Percentiles rank a stretch among this genome's conserved stretches.
Evolutionary conservation across 2,329 filamentous ascomycete species (phyloP).

Genomic region (Cytospora piceicola): DNA sequence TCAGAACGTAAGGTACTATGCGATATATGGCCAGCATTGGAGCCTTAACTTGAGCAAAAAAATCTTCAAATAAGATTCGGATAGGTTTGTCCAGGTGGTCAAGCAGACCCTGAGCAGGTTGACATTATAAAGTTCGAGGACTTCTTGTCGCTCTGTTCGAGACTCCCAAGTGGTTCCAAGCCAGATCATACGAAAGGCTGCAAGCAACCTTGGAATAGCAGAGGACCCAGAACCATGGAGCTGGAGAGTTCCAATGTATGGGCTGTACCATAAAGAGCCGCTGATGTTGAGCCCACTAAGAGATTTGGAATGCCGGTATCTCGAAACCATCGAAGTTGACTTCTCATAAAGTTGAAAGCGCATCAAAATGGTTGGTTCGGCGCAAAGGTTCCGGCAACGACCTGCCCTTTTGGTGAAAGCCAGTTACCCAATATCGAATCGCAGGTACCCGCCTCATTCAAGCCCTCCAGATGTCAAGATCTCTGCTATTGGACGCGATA

Average conservation of each 20-base stretch:
- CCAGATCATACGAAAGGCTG: background rate
- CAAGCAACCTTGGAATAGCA: no score
- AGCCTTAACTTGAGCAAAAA: background rate
- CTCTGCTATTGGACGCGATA: constrained; percentile 3
- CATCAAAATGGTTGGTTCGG: background rate
- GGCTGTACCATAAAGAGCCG: background rate
- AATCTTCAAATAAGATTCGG: background rate
- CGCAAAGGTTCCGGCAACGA: background rate
- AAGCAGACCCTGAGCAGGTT: background rate
- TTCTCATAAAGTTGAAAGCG: no score
- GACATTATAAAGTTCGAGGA: background rate
- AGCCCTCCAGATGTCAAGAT: constrained; percentile 17
- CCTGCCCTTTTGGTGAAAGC: constrained; percentile 16
- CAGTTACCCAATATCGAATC: constrained; percentile 10
- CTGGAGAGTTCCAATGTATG: background rate
- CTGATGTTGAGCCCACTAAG: background rate
- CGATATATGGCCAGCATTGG: no score
- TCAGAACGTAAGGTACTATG: no score
- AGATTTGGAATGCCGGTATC: no score
- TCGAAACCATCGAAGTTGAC: no score
- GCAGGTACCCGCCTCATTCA: constrained; percentile 23
- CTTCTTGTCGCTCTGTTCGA: background rate
- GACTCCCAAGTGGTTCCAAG: background rate
- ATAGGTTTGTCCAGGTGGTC: background rate
- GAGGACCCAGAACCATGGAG: background rate